Evolutionary conservation across 805 yeast genomes (phyloP), one percentile per base, ranked within the genome.

Genomic region (Ogataea ramenticola): DNA sequence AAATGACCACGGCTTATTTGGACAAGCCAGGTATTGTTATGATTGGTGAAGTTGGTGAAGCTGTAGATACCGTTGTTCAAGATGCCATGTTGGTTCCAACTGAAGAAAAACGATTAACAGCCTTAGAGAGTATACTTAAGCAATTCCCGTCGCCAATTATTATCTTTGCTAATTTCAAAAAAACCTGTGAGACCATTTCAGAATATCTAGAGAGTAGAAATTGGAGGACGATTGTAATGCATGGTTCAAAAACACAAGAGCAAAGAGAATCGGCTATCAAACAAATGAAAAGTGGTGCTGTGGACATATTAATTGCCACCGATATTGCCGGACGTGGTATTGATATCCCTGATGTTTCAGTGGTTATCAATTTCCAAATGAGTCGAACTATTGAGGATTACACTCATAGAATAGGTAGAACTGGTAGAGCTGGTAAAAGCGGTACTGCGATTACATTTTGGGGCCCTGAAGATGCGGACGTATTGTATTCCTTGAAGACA

Each of bases 321-420:
- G 96, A 91, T 60, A 88, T 91, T 21, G 97, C 97, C 0, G 95
- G 96, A 3, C 77, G 99, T 66, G 99, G 99, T 59, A 77, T 91
- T 38, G 98, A 93, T 62, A 80, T 91, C n/a, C 82, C 88, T 1
- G 75, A 86, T 52, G 95, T 91, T 8, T 78, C 93, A 0, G 60
- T 90, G 31, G 98, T 91, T 10, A 62, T 93, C 19, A 93, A 91
- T 60, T 90, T 74, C 57, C 96, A 91, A 53, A 82, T 90, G 90
- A 67, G 89, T 10, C 76, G 72, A 49, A 70, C 19, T 8, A 72
- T 86, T 40, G 96, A 86, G 47, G 86, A 81, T 46, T 87, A 86
- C 52, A 74, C 87, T 22, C 96, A 87, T 63, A 72, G 96, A 53
- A 81, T 88, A 36, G 96, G 96, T 46, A 79, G 96, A 64, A 87